These are phyloP conservation scores for Daldinia sp. DNA, from an alignment of 2,329 filamentous ascomycete species.

Conservation along the genomic window DNA sequence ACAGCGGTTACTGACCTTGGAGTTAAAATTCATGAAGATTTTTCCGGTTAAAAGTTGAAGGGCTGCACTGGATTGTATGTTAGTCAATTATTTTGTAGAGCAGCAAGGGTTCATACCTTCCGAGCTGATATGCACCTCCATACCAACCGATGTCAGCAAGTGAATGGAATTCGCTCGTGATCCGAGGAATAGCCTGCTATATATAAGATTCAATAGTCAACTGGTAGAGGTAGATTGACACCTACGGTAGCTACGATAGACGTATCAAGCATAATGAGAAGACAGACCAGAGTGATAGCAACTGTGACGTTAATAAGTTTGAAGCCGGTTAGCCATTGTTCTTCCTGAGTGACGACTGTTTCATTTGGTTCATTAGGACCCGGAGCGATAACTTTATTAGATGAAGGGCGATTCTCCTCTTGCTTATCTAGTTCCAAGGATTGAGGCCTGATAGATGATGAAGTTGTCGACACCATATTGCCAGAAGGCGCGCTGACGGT, in stretches of 20 bases:
- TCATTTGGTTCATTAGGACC: not conserved
- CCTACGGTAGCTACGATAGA: conserved; percentile 28
- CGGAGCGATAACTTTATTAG: not conserved
- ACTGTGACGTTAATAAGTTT: conserved; percentile 5
- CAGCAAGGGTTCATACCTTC: not conserved
- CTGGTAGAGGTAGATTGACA: not conserved
- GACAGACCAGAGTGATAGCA: conserved; percentile 5
- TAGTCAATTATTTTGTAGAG: not conserved
- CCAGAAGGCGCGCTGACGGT: not conserved
- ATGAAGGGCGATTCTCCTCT: not conserved
- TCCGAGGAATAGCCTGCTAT: conserved; percentile 24
- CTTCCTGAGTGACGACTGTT: not conserved
- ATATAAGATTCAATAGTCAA: not conserved
- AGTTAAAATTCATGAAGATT: conserved; percentile 1
- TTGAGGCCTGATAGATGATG: not conserved
- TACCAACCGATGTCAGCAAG: conserved; percentile 31
- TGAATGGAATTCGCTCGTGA: conserved; percentile 23
- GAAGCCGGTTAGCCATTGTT: conserved; percentile 9
- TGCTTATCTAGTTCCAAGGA: not conserved
- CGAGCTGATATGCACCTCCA: conserved; percentile 49
- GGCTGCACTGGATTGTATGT: not conserved
- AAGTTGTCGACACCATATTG: conserved; percentile 2
- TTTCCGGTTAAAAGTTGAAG: conserved; percentile 1
- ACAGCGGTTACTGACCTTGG: not conserved
- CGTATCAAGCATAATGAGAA: conserved; percentile 22